phyloP scores from a whole-genome alignment of 495 filamentous ascomycete species.

The Neurospora sp. region DNA sequence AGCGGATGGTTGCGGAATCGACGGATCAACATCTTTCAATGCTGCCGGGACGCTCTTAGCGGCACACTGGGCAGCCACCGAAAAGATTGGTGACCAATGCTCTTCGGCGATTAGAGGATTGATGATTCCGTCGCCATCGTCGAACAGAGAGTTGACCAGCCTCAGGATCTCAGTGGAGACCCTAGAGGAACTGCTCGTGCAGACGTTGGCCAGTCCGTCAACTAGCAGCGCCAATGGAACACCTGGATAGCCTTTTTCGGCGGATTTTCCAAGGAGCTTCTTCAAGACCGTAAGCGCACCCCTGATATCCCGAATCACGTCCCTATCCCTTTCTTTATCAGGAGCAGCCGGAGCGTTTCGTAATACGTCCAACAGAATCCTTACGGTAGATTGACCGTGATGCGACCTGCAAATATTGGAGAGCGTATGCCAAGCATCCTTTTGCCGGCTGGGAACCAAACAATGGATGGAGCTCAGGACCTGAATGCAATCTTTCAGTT shows the following conservation, averaged over 20 bases:
- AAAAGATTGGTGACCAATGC: conserved; percentile 43
- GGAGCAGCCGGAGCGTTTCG: conserved; percentile 37
- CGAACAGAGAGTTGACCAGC: conserved; percentile 41
- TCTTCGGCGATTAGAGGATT: conserved; percentile 40
- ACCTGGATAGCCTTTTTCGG: conserved; percentile 52
- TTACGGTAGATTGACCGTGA: conserved; percentile 59
- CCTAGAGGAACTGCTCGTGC: conserved; percentile 41
- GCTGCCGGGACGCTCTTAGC: conserved; percentile 23
- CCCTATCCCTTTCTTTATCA: conserved; percentile 44
- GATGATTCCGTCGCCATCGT: conserved; percentile 28
- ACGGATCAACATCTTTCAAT: conserved; percentile 1
- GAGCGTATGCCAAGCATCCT: conserved; percentile 66
- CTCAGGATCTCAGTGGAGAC: conserved; percentile 46
- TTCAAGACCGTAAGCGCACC: conserved; percentile 60
- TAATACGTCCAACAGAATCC: conserved; percentile 54
- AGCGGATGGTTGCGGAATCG: not conserved
- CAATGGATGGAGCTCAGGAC: conserved; percentile 76
- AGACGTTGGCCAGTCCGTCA: conserved; percentile 48
- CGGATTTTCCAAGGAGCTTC: conserved; percentile 50
- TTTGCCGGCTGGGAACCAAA: conserved; percentile 56
- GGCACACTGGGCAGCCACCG: conserved; percentile 34
- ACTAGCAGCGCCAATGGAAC: conserved; percentile 47
- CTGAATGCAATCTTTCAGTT: conserved; percentile 60
- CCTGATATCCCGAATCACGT: conserved; percentile 44
- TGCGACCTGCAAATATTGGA: conserved; percentile 72